A percentile compares a stretch with the other conserved stretches of the same genome.
Evolutionary conservation across 2,329 filamentous ascomycete genomes (phyloP).

Genomic region (Eutypa lata): DNA sequence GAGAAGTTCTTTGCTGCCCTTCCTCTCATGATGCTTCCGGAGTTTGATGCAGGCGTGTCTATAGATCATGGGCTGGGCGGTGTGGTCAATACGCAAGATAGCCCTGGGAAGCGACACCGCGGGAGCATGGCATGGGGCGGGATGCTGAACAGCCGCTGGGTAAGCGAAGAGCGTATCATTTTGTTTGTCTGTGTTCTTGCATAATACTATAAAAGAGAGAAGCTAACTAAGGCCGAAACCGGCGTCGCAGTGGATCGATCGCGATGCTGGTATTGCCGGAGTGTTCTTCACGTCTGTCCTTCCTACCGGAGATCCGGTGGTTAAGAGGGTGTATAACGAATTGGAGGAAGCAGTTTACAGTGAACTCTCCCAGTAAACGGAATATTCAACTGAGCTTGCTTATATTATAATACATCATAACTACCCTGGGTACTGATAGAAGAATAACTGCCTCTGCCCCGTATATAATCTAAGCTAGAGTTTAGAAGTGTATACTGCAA

Average conservation of each 20-base stretch:
- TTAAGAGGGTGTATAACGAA: conserved; percentile 34
- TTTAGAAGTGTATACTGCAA: too few species aligned
- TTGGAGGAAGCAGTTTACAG: conserved; percentile 38
- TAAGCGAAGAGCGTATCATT: not conserved
- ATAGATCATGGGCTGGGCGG: conserved; percentile 38
- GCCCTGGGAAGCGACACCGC: conserved; percentile 36
- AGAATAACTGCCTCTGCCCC: too few species aligned
- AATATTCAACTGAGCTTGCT: not conserved
- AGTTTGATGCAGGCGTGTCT: conserved; percentile 30
- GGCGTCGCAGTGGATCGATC: conserved; percentile 31
- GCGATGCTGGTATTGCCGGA: conserved; percentile 36
- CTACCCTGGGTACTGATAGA: too few species aligned
- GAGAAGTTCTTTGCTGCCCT: conserved; percentile 14
- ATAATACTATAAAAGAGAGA: too few species aligned
- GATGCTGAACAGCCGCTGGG: conserved; percentile 38
- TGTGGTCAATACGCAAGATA: conserved; percentile 36
- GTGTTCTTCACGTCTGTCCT: conserved; percentile 36
- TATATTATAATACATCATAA: too few species aligned
- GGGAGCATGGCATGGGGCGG: conserved; percentile 45
- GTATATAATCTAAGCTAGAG: too few species aligned
- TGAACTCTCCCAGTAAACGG: conserved; percentile 4
- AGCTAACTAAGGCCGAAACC: not conserved
- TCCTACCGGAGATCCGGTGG: conserved; percentile 35
- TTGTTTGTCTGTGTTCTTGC: too few species aligned
- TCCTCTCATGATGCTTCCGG: conserved; percentile 23